Base-by-base conservation (phyloP, 148 eudicot species). In the Polygonum aviculare region DNA sequence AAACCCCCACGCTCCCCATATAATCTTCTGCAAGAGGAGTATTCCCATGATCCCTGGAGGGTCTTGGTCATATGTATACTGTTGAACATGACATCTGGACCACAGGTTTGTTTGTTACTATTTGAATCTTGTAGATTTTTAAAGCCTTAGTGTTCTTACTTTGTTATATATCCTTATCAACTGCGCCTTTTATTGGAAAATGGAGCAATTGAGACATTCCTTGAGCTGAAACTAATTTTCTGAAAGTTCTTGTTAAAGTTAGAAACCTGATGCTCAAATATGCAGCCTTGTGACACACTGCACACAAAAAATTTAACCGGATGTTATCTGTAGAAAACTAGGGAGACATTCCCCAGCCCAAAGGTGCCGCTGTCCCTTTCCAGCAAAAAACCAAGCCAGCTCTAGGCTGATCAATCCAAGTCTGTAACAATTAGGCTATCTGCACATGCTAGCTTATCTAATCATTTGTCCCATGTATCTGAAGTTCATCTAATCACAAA, bases 41-140 rank as follows among this genome's bases (percentile, higher is more conserved):
- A 94, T 82, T 77, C 81, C 18, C 77, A 89, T 83, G 94, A 94
- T 80, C 98, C 97, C 39, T 94, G 98, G 98, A 87, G 91, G 83
- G 91, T 94, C 49, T 80, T 94, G 82, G 90, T 90, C 67, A 94
- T 94, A 69, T 94, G 97, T 77, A 89, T 90, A 80, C 96, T 94
- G 80, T 84, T 92, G 62, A 94, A 94, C 82, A 59, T 48, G 7
- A 94, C 98, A 51, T 83, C 86, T 62, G 97, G 98, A 63, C 22
- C 49, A 47, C 98, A 94, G 97, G 98, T 92, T 80, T 78, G 73
- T 80, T 52, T 59, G 49, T 70, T 70, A 21, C 48, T 21, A 38
- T 44, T 38, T 19, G 26, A 40, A 1, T 40, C 49, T 72, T 26
- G 0, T 21, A 19, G 31, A 41, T 7, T 16, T 9, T 18, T 45